Evolutionary conservation across 2,329 filamentous ascomycete genomes (phyloP), one percentile per base, ranked within the genome.

Genomic region (Ploettnerulaceae sp.): DNA sequence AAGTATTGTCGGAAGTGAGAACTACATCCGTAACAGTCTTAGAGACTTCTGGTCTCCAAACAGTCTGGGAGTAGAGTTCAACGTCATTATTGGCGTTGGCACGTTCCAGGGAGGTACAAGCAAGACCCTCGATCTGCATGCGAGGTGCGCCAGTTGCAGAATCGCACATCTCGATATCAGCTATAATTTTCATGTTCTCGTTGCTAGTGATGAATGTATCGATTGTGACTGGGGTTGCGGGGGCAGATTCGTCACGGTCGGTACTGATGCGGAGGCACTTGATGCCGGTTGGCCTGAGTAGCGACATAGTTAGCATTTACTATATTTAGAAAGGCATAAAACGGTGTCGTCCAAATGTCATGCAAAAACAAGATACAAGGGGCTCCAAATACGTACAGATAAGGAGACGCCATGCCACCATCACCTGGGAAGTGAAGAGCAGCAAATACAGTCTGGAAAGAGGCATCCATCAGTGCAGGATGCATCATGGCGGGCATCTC

Each of bases 381-480:
- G n/a, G n/a, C n/a, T n/a, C n/a, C n/a, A n/a, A n/a, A n/a, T n/a
- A n/a, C n/a, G n/a, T n/a, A n/a, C 7, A 49, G 31, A 36, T 49
- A 49, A 5, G 41, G 36, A 2, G 28, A 37, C n/a, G 35, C 29
- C 41, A 49, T 49, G 24, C 41, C 41, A n/a, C 41, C 41, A 12
- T 49, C 47, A 5, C 41, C 47, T 12, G 41, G 40, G 31, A 41
- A 49, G 42, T 41, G 41, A 3, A 49, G 36, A 17, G 47, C 40
- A 5, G 44, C 31, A 32, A 78, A 71, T 1, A 74, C 65, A 0
- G 69, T 69, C 46, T 81, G 77, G 29, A 81, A 70, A 61, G 79
- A 72, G 2, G 71, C 64, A 54, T 81, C 77, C 17, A 81, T 65
- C 0, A 75, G 77, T 2, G 74, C 70, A 0, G 77, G 77, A 50